Evolutionary conservation across 1,139 yeast species (phyloP).

Genomic region (Entelexis paramagnoliae): DNA sequence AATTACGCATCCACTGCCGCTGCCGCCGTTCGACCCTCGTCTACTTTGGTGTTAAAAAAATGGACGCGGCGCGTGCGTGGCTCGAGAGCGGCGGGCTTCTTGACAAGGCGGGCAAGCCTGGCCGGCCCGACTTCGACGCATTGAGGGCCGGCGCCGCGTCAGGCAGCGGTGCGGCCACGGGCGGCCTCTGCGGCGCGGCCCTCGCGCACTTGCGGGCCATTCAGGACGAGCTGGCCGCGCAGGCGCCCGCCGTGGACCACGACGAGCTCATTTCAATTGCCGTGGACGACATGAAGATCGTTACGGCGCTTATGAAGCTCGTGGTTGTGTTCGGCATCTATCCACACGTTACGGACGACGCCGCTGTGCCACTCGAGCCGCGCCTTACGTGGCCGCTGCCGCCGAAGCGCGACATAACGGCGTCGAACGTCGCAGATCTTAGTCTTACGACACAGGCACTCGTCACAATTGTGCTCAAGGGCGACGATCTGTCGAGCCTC

Average conservation of each 20-base stretch:
- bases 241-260: neutral
- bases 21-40: too few relatives aligned
- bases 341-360: slow-evolving; percentile 34
- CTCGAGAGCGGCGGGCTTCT: slow-evolving; percentile 5
- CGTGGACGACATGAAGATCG: slow-evolving; percentile 67
- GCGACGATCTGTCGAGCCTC: slow-evolving; percentile 43
- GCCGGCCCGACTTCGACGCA: neutral
- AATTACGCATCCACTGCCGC: neutral
- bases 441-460: slow-evolving; percentile 31
- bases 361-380: slow-evolving; percentile 1
- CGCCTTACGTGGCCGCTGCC: slow-evolving; percentile 17
- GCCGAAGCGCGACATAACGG: neutral
- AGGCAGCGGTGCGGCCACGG: too few relatives aligned
- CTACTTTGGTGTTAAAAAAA: too few relatives aligned
- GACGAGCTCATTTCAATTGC: slow-evolving; percentile 52
- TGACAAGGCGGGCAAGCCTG: neutral
- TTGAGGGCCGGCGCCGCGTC: neutral
- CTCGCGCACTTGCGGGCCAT: neutral
- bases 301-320: slow-evolving; percentile 53
- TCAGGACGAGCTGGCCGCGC: neutral
- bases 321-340: slow-evolving; percentile 64
- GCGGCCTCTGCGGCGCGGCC: neutral
- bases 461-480: slow-evolving; percentile 46
- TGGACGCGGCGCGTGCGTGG: slow-evolving; percentile 18
- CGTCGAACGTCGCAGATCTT: neutral